Conservation (phyloP, 345 rosid species). For the Stellera chamaejasme region DNA sequence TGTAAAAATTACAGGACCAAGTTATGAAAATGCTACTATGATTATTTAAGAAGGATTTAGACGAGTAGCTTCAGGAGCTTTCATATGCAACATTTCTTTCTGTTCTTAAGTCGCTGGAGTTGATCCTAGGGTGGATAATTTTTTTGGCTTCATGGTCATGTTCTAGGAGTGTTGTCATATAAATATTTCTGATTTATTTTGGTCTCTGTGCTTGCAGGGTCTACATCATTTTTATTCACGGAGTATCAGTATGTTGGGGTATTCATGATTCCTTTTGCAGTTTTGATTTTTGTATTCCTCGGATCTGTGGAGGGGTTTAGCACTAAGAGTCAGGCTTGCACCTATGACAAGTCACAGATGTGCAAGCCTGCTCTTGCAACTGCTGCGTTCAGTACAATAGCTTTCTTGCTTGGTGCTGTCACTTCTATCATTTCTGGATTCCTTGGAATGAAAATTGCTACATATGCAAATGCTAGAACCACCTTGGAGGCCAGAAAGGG, state of each 20-base stretch:
- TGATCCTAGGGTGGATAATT: too few relatives aligned
- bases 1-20: too few relatives aligned
- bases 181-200: not conserved
- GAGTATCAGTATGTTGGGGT: constrained; percentile 52
- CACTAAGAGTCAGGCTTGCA: constrained; percentile 60
- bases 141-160: too few relatives aligned
- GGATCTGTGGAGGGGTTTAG: constrained; percentile 59
- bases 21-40: too few relatives aligned
- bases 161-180: not conserved
- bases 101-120: too few relatives aligned
- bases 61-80: too few relatives aligned
- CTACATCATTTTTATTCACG: constrained; percentile 48
- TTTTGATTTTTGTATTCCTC: constrained; percentile 45
- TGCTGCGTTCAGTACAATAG: constrained; percentile 59
- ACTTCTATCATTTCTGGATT: constrained; percentile 71
- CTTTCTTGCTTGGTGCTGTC: constrained; percentile 61
- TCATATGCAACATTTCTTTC: too few relatives aligned
- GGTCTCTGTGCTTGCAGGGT: constrained; percentile 25
- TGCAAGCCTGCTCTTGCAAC: constrained; percentile 84
- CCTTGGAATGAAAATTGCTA: constrained; percentile 81
- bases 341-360: constrained; percentile 32
- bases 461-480: constrained; percentile 78
- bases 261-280: constrained; percentile 47
- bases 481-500: constrained; percentile 81
- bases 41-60: too few relatives aligned